These are phyloP conservation scores for Bolboschoenus planiculmis DNA, from an alignment of 176 grass and related monocot species.

Conservation along the genomic window DNA sequence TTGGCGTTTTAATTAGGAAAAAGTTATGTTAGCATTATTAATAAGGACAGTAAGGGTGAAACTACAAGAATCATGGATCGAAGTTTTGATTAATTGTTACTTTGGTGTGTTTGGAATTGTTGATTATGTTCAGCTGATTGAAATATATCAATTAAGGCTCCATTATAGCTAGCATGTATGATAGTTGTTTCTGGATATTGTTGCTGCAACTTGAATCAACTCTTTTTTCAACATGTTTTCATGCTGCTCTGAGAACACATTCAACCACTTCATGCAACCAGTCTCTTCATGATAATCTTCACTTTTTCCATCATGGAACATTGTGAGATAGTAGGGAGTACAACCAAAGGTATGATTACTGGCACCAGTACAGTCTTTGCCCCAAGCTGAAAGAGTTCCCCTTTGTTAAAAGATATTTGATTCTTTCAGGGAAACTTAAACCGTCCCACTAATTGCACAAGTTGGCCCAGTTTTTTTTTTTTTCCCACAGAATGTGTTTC, in stretches of 20 bases:
- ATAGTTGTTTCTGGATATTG: neutral
- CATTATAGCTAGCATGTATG: conserved; percentile 3
- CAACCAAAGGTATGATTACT: conserved; percentile 28
- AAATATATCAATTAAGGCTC: conserved; percentile 10
- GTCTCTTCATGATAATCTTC: conserved; percentile 16
- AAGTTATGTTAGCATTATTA: no score
- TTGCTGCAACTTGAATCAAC: neutral
- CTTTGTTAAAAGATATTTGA: neutral
- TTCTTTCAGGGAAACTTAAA: neutral
- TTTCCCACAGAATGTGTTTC: neutral
- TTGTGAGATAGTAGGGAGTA: conserved; percentile 5
- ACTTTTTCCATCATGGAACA: neutral
- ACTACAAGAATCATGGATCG: no score
- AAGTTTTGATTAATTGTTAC: no score
- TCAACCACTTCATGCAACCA: conserved; percentile 24
- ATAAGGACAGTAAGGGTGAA: no score
- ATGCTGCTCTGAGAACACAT: conserved; percentile 21
- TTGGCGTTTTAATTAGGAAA: no score
- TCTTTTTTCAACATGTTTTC: neutral
- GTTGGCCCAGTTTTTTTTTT: neutral
- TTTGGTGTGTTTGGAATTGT: no score
- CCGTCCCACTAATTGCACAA: neutral
- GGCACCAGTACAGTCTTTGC: conserved; percentile 11
- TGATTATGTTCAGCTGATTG: neutral
- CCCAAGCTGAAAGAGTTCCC: neutral